Percentiles rank a stretch among this genome's conserved stretches.
phyloP scores from a whole-genome alignment of 495 filamentous ascomycete genomes.

The Echria macrotheca region DNA sequence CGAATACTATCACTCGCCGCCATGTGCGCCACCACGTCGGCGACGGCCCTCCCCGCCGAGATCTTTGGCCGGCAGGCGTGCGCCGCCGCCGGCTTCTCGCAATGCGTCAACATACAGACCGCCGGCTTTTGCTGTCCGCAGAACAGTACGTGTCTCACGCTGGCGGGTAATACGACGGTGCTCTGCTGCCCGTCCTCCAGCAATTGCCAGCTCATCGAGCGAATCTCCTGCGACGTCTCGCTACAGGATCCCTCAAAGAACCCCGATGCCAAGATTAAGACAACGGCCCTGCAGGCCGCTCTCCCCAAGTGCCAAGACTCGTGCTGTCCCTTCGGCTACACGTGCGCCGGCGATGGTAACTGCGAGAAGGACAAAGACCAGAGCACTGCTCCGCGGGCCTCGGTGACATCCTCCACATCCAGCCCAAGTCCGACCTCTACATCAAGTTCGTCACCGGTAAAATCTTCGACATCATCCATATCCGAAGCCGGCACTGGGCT shows the following conservation, averaged over 20 bases:
- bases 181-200: conserved; percentile 69
- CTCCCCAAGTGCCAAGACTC: conserved; percentile 53
- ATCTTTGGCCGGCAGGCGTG: conserved; percentile 32
- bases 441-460: no score
- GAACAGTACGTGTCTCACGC: conserved; percentile 55
- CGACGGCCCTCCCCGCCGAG: conserved; percentile 23
- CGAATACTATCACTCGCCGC: conserved; percentile 28
- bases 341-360: conserved; percentile 47
- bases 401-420: background rate
- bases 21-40: conserved; percentile 24
- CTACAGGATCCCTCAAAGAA: conserved; percentile 58
- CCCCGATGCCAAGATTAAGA: conserved; percentile 62
- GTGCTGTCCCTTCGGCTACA: conserved; percentile 80
- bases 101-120: conserved; percentile 37
- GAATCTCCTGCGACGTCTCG: conserved; percentile 65
- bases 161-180: conserved; percentile 62
- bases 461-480: no score
- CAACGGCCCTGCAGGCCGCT: conserved; percentile 53
- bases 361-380: conserved; percentile 38
- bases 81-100: conserved; percentile 26
- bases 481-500: no score
- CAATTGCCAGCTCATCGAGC: conserved; percentile 59
- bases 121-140: conserved; percentile 80
- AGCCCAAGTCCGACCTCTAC: conserved; percentile 18
- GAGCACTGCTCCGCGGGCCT: conserved; percentile 22